These are phyloP conservation scores for Geotrichum carabidarum DNA, from an alignment of 1,139 yeast genomes.

Conservation along the genomic window DNA sequence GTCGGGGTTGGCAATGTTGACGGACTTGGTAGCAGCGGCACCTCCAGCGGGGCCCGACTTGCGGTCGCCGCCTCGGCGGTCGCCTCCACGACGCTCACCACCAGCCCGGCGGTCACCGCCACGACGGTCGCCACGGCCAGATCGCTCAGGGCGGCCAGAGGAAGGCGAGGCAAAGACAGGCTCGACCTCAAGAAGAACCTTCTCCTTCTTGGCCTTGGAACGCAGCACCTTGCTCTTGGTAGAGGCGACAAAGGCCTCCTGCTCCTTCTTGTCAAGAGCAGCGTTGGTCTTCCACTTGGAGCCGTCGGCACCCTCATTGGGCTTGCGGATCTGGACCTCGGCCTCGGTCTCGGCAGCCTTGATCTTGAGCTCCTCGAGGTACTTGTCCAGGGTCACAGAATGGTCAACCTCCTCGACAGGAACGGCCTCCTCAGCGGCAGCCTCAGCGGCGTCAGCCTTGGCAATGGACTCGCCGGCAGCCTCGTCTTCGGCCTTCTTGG, in stretches of 20 bases:
- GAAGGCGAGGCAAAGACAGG: slow-evolving; percentile 42
- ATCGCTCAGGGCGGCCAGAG: slow-evolving; percentile 21
- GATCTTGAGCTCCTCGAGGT: slow-evolving; percentile 58
- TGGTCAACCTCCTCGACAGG: slow-evolving; percentile 37
- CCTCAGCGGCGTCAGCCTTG: slow-evolving; percentile 45
- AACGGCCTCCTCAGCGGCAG: slow-evolving; percentile 35
- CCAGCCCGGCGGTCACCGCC: slow-evolving; percentile 30
- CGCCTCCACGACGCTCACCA: slow-evolving; percentile 23
- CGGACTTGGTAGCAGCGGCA: slow-evolving; percentile 23
- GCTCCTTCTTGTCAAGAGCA: slow-evolving; percentile 35
- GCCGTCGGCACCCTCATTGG: slow-evolving; percentile 57
- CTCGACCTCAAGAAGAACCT: slow-evolving; percentile 58
- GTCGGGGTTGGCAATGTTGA: slow-evolving; percentile 29
- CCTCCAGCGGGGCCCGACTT: slow-evolving; percentile 21
- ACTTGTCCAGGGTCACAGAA: slow-evolving; percentile 62
- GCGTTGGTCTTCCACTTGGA: slow-evolving; percentile 43
- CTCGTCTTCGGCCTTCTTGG: slow-evolving; percentile 54
- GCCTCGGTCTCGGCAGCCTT: slow-evolving; percentile 38
- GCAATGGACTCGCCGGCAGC: slow-evolving; percentile 61
- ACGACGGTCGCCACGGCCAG: slow-evolving; percentile 33
- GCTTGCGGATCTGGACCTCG: slow-evolving; percentile 46
- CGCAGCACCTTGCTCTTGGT: slow-evolving; percentile 45
- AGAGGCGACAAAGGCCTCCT: slow-evolving; percentile 46
- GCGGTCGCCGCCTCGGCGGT: slow-evolving; percentile 25
- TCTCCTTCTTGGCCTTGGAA: slow-evolving; percentile 61